Conservation (phyloP, 2,329 filamentous ascomycete genomes). For the Colletotrichum shisoi region DNA sequence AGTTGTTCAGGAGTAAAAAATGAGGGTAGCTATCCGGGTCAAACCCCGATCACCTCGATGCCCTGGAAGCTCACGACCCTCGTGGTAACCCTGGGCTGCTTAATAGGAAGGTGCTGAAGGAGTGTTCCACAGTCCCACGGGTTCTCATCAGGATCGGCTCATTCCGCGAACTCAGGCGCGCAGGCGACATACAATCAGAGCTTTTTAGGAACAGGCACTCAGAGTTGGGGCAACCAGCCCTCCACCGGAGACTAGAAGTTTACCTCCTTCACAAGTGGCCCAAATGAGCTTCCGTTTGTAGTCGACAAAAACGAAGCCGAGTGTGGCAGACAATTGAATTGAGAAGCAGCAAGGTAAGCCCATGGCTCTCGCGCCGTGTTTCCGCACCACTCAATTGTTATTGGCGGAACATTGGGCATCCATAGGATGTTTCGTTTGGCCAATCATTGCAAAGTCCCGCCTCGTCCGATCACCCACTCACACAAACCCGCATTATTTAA, state of each 20-base stretch:
- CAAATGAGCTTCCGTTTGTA: no score
- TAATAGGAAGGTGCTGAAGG: neutral
- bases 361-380: neutral
- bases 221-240: no score
- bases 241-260: no score
- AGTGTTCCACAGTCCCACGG: constrained; percentile 22
- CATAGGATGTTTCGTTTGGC: neutral
- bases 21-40: neutral
- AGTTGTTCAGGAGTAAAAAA: neutral
- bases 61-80: neutral
- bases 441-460: neutral
- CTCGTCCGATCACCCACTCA: neutral
- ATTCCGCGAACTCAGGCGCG: neutral
- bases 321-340: neutral
- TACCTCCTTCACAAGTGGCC: neutral
- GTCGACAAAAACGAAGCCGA: neutral
- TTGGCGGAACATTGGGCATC: neutral
- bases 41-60: neutral
- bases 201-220: neutral
- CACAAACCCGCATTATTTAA: accelerated
- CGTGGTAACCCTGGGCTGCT: neutral
- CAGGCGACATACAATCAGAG: neutral
- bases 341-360: neutral
- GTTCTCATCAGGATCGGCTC: neutral
- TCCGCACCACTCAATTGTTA: neutral